Base-by-base conservation (phyloP, 176 grass and related monocot species). In the Microstegium vimineum region DNA sequence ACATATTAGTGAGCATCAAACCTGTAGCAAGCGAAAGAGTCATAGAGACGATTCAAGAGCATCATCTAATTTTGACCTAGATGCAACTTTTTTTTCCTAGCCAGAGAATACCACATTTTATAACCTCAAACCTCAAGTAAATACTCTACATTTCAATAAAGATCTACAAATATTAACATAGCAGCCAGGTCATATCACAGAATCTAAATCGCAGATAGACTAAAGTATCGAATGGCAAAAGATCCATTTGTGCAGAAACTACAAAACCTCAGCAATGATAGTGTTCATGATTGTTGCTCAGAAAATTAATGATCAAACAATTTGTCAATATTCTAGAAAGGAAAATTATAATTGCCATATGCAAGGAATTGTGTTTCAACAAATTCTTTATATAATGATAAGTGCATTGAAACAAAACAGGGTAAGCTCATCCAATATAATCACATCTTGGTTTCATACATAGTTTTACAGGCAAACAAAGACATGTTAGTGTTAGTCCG, bases 1-100 rank as follows among this genome's bases (percentile, higher is more conserved):
- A 79, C 30, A 94, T 78, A 76, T 92, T 86, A 43, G 82, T 25
- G 56, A 85, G 56, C 56, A 78, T 61, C 28, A 20, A 40, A 41
- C 10, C 26, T 59, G 49, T 17, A 42, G 16, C 4, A 25, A 60
- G 1, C 12, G 23, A 32, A 68, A 36, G 34, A 81, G 17, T 17
- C 28, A 31, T 26, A 35, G 23, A 81, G 1, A 31, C 12, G 35
- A 20, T 40, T 64, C 30, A 30, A 71, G 11, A 51, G 6, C 6
- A 43, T 42, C 38, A 65, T 15, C 11, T 20, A 79, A 22, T 16
- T 47, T 34, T 64, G 1, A 65, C 10, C 16, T 63, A 28, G 57
- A 15, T 46, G 30, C 10, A 3, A 64, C 15, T 22, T 64, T 63
- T 45, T 22, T 27, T 16, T 47, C 30, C 4, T 45, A 30, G 16